Base-by-base conservation (phyloP, 176 grass and related monocot genomes). In the Phoenix roebelenii region DNA sequence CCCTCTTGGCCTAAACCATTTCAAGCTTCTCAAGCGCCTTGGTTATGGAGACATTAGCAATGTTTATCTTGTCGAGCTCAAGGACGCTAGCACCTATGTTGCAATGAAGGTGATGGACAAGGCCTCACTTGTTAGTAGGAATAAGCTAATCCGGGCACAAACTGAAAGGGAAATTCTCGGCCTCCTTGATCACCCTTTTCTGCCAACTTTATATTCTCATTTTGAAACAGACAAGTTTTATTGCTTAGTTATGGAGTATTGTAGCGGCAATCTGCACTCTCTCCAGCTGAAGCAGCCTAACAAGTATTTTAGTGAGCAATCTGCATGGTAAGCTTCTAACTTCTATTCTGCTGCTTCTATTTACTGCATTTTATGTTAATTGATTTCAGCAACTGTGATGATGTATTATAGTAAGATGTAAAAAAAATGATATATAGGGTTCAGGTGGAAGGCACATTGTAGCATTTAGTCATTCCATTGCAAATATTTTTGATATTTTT, bases 241-340 rank as follows among this genome's bases (percentile, higher is more conserved):
- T 24, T 58, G 14, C 56, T 58, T 58, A 16, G 56, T 58, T 15
- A 58, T 58, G 56, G 56, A 28, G 56, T 58, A 12, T 15, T n/a
- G 56, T 24, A 58, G 56, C 20, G 56, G 23, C 56, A n/a, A 26
- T 58, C 56, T 58, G 10, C 56, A 58, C 17, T 28, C 23, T 25
- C 23, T 58, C 0, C 23, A 6, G 10, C 23, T 28, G 23, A 58
- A 58, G 20, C 56, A 28, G 14, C 56, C 22, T 58, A 25, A 28
- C 5, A 58, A 58, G 20, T 15, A 28, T 26, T 58, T 58, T 24
- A 58, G 28, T 1, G 28, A 30, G 4, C 28, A 30, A 30, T 5
- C 28, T 30, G 5, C 28, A 30, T 7, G 28, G 28, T 7, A 5
- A 30, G 28, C 28, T 30, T 30, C 28, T 30, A 30, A 30, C 28